Evolutionary conservation across 2,329 filamentous ascomycete genomes (phyloP), one percentile per base, ranked within the genome.

Genomic region (Clarireedia homoeocarpa): DNA sequence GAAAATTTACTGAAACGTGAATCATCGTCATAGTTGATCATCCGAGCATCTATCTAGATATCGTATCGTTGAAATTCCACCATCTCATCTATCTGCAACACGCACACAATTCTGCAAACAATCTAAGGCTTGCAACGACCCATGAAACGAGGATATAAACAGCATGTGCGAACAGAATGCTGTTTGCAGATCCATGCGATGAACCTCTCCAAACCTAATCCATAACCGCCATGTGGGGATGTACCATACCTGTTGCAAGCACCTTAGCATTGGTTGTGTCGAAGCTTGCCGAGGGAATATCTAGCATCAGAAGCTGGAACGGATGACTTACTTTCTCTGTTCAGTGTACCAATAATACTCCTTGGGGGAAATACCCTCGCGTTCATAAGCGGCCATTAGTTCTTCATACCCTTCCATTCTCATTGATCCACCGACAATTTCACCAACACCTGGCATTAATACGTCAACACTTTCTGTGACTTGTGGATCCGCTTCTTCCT

Each of bases 331-430:
- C 89, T 94, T 95, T 70, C 91, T 81, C 81, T 96, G 91, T 52
- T 69, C 94, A 34, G 91, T 95, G 77, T 97, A 99, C 94, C 94
- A 99, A 80, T 95, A 97, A 76, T 97, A 97, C 47, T 86, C 85
- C 65, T 81, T 82, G 20, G 91, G 83, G 66, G 89, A 84, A 71
- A 97, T 95, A 42, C 86, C 86, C 74, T 96, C 88, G 60, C 86
- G 83, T 73, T 90, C 84, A 71, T 95, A 99, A 1, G 89, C 94
- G 24, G 80, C 85, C 78, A 96, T 85, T 63, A 96, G 76, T 77
- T 96, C 91, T 14, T 95, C 88, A 70, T 89, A 90, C 70, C 89
- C 85, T 69, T 91, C 84, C 82, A 96, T 95, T 72, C 94, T 91
- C 92, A 99, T 97, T 65, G 85, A 91, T 5, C 92, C 94, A 60